Evolutionary conservation across 208 protist species (phyloP), one percentile per base, ranked within the genome.

Genomic region (Acanthamoeba triangularis): DNA sequence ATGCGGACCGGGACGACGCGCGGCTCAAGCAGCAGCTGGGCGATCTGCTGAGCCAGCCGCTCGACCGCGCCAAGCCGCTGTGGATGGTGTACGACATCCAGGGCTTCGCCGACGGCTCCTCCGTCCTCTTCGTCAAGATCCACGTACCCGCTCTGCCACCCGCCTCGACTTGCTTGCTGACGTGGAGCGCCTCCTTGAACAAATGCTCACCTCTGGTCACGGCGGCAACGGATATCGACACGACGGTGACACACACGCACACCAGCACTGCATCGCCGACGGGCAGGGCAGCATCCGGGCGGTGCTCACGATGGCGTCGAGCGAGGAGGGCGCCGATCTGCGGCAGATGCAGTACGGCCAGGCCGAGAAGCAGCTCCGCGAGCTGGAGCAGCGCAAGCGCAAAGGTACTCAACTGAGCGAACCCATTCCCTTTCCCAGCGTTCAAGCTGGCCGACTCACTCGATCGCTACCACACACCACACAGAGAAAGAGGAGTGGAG

Each of bases 281-380:
- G 76, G 76, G 28, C 76, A 85, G 30, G 76, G 76, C 76, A 85
- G 76, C 47, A 85, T 85, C 25, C 76, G 76, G 25, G 76, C 76
- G 11, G 37, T 85, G 47, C 76, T 85, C 28, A 85, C 76, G 3
- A 23, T 85, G 37, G 76, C 76, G 25, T 44, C 76, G 16, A 16
- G 44, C 30, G 47, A 56, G n/a, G n/a, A n/a, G 14, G 76, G 44
- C 16, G 44, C 37, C 28, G 76, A 85, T 41, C 47, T 85, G 16
- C 76, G 76, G 11, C 14, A 56, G 18, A n/a, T 85, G 76, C 76
- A 85, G 44, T 85, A 85, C 76, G 76, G 76, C 16, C 76, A 85
- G 47, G 76, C 76, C 18, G 76, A 85, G 76, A 85, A 56, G 47
- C 76, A 85, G 44, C 76, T 85, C 16, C 76, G 47, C 44, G 76